A percentile compares a stretch with the other conserved stretches of the same genome.
These are phyloP conservation scores for Metschnikowia chrysomelidarum DNA, from an alignment of 805 yeast species.

Conservation along the genomic window DNA sequence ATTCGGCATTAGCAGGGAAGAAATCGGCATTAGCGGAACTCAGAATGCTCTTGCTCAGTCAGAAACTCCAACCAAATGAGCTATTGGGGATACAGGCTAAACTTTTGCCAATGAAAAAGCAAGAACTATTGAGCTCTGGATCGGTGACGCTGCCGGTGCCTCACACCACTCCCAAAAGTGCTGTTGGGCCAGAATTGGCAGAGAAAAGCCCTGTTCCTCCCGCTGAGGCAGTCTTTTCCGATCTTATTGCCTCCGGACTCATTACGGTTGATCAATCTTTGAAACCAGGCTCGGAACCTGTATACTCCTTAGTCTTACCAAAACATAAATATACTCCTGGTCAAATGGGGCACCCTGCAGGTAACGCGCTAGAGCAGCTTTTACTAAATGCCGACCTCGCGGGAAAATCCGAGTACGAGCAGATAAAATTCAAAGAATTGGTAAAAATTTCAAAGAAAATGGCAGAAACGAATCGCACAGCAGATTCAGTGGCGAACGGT, in stretches of 20 bases:
- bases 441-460: slow-evolving; percentile 24
- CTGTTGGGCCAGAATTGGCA: slow-evolving; percentile 13
- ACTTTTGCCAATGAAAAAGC: slow-evolving; percentile 31
- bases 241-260: slow-evolving; percentile 36
- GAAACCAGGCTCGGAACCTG: slow-evolving; percentile 37
- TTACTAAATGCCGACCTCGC: slow-evolving; percentile 14
- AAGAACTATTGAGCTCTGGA: slow-evolving; percentile 12
- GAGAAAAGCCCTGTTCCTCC: slow-evolving; percentile 17
- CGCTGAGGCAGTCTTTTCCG: slow-evolving; percentile 33
- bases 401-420: slow-evolving; percentile 30
- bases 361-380: slow-evolving; percentile 16
- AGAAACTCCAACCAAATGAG: slow-evolving; percentile 33
- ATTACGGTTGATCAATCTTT: slow-evolving; percentile 41
- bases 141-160: not conserved
- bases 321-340: slow-evolving; percentile 26
- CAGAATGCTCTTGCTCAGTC: slow-evolving; percentile 37
- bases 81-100: slow-evolving; percentile 38
- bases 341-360: slow-evolving; percentile 10
- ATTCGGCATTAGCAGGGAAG: slow-evolving; percentile 42
- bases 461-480: not conserved
- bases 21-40: slow-evolving; percentile 46
- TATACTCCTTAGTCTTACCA: slow-evolving; percentile 31
- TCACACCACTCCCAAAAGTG: not conserved
- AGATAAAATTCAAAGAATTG: slow-evolving; percentile 32
- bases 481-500: slow-evolving; percentile 4